phyloP scores from a whole-genome alignment of 345 rosid species.

The Eucalyptus lansdowneana region DNA sequence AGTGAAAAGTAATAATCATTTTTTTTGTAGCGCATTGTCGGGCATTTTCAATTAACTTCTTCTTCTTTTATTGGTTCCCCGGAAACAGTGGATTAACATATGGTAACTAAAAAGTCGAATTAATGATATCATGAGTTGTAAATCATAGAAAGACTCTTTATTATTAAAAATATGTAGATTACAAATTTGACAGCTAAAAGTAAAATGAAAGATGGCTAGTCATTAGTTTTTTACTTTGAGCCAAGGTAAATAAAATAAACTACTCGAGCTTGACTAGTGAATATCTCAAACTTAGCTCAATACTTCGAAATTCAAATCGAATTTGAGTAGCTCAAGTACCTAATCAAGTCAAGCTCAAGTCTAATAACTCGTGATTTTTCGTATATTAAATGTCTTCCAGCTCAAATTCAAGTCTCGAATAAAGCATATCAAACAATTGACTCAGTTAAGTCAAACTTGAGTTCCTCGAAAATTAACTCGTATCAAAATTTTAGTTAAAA shows the following conservation, averaged over 20 bases:
- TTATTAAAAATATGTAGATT: neutral
- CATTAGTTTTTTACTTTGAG: neutral
- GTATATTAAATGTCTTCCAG: neutral
- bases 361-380: neutral
- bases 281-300: neutral
- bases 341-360: neutral
- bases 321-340: neutral
- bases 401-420: neutral
- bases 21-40: rapidly evolving
- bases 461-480: neutral
- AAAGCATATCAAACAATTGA: neutral
- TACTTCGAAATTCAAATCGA: neutral
- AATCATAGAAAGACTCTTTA: neutral
- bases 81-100: neutral
- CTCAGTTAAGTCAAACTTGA: neutral
- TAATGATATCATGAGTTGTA: neutral
- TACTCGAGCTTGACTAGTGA: neutral
- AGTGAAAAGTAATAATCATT: neutral
- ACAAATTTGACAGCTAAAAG: rapidly evolving
- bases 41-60: too few relatives aligned
- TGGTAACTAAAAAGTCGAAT: neutral
- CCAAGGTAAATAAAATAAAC: neutral
- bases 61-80: neutral
- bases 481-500: neutral
- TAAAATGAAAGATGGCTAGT: rapidly evolving